Evolutionary conservation across 2,329 filamentous ascomycete species (phyloP), one percentile per base, ranked within the genome.

Genomic region (Pseudopyricularia cyperi): DNA sequence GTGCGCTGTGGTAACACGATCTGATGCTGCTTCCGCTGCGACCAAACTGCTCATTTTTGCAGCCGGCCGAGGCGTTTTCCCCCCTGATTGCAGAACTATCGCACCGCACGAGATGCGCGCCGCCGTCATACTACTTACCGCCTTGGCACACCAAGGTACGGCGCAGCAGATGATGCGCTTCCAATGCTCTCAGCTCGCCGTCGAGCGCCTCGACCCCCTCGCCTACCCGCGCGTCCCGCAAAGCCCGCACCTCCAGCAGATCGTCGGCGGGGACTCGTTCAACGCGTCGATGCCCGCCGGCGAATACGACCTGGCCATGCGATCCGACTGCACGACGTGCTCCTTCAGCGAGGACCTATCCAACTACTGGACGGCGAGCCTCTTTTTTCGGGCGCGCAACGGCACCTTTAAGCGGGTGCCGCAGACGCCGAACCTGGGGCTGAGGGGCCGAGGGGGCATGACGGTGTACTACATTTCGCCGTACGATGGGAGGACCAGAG

Each of bases 401-500:
- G 61, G 62, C 15, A 62, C 62, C 19, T 68, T 59, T 54, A 65
- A 64, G 52, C 48, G 52, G 24, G 52, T 53, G 24, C 52, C 52
- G 39, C 52, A 53, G 42, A 37, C 51, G 47, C 26, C 48, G 8
- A 53, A 48, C 17, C 22, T 51, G 22, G 52, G 52, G 7, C 26
- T 51, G 12, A 37, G 47, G 32, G 52, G 52, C 12, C 28, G 44
- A 11, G 52, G 48, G 3, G 52, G 52, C 30, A 62, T 71, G 7
- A 68, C 68, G 0, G 66, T 71, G 4, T 71, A 71, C 57, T 71
- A 71, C 51, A 68, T 70, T 22, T 61, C 63, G 39, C 66, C 67
- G 1, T 66, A 65, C 24, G 67, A 66, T 42, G 67, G 68, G 44
- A 60, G 55, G 54, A 61, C 60, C n/a, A 63, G 62, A 44, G 65